phyloP scores from a whole-genome alignment of 176 grass and related monocot genomes.

The Cymbopogon citratus region DNA sequence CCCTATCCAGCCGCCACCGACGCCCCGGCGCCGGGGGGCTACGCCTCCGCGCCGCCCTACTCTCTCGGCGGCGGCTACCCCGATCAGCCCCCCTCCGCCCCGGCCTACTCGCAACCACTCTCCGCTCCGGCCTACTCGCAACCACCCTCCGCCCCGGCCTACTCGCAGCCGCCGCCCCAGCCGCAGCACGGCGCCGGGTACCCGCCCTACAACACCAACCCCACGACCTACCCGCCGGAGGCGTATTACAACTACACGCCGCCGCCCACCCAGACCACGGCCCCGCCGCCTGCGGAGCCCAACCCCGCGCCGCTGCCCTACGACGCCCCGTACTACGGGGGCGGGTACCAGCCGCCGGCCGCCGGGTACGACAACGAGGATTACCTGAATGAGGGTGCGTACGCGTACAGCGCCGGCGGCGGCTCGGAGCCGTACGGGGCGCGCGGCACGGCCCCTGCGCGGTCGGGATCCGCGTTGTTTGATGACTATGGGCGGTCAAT shows the following conservation, averaged over 20 bases:
- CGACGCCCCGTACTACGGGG: slow-evolving; percentile 46
- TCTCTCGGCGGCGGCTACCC: slow-evolving; percentile 40
- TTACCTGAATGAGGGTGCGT: slow-evolving; percentile 60
- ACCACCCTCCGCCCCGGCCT: slow-evolving; percentile 43
- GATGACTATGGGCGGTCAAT: slow-evolving; percentile 97
- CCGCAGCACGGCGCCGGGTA: slow-evolving; percentile 30
- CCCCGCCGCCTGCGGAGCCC: slow-evolving; percentile 31
- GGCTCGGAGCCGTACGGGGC: slow-evolving; percentile 64
- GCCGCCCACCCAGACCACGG: slow-evolving; percentile 21
- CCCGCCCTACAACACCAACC: slow-evolving; percentile 47
- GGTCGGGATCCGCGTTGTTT: slow-evolving; percentile 62
- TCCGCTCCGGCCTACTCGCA: slow-evolving; percentile 50
- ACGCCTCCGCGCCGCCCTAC: slow-evolving; percentile 72
- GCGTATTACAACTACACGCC: slow-evolving; percentile 50
- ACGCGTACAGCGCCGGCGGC: slow-evolving; percentile 51
- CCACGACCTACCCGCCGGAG: slow-evolving; percentile 45
- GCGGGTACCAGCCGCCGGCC: slow-evolving; percentile 42
- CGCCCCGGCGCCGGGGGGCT: slow-evolving; percentile 33
- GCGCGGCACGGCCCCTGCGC: slow-evolving; percentile 63
- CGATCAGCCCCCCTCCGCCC: slow-evolving; percentile 39
- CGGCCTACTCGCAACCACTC: slow-evolving; percentile 41
- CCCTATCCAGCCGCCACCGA: slow-evolving; percentile 24
- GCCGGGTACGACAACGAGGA: slow-evolving; percentile 35
- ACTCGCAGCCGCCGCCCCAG: slow-evolving; percentile 33
- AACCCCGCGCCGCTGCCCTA: slow-evolving; percentile 36